phyloP scores from a whole-genome alignment of 768 basidiomycete genomes.

The Phallus indusiatus region DNA sequence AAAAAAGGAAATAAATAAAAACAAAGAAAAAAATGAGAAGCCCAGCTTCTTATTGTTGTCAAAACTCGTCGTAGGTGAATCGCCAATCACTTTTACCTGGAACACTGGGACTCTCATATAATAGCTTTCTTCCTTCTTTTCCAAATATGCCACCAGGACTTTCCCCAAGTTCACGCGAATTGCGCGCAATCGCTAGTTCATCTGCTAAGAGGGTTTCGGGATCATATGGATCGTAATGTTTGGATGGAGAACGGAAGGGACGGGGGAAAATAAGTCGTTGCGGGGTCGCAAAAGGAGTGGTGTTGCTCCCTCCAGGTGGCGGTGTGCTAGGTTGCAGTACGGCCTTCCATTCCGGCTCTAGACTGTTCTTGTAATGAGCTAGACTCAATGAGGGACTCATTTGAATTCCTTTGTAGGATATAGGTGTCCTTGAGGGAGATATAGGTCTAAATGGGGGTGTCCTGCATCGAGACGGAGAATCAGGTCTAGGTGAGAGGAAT shows the following conservation, averaged over 20 bases:
- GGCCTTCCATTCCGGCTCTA: conserved; percentile 40
- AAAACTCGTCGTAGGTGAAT: background rate
- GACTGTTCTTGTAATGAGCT: conserved; percentile 57
- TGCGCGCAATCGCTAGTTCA: conserved; percentile 49
- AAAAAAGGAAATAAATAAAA: background rate
- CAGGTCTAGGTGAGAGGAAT: conserved; percentile 31
- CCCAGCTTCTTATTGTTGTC: background rate
- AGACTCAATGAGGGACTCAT: conserved; percentile 62
- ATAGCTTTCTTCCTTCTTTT: conserved; percentile 35
- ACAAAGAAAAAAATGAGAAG: background rate
- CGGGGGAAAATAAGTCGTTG: conserved; percentile 33
- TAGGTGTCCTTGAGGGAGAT: conserved; percentile 54
- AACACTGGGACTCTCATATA: conserved; percentile 69
- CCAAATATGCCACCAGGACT: conserved; percentile 66
- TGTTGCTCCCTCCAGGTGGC: conserved; percentile 23
- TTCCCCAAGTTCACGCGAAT: conserved; percentile 27
- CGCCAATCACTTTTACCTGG: conserved; percentile 13
- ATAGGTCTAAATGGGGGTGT: conserved; percentile 26
- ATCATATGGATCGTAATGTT: conserved; percentile 57
- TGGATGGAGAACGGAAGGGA: background rate
- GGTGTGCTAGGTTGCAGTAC: conserved; percentile 12
- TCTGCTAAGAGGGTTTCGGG: conserved; percentile 61
- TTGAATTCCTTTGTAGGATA: conserved; percentile 59
- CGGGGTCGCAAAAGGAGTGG: conserved; percentile 24
- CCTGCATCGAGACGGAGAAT: conserved; percentile 22